phyloP scores from a whole-genome alignment of 2,329 filamentous ascomycete species.

The Cercospora zeae-maydis region DNA sequence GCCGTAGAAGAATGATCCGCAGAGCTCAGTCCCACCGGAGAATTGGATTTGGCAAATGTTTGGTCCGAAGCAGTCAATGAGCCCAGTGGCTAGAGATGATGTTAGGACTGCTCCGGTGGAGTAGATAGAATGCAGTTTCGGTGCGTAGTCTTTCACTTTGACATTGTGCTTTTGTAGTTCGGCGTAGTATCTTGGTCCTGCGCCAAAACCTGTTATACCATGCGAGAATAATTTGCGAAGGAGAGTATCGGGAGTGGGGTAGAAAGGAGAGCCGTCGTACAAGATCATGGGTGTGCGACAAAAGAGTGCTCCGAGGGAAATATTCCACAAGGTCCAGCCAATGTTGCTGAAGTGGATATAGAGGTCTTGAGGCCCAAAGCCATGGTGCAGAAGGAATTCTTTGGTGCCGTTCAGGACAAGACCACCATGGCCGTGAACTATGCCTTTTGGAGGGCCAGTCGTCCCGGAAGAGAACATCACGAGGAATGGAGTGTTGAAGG shows the following conservation, averaged over 20 bases:
- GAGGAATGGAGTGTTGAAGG: neutral
- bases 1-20: neutral
- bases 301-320: slow-evolving; percentile 53
- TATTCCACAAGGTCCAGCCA: slow-evolving; percentile 82
- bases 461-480: neutral
- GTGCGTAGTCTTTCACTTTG: slow-evolving; percentile 2
- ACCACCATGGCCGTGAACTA: neutral
- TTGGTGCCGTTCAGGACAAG: neutral
- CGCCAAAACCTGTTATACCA: slow-evolving; percentile 66
- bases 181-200: slow-evolving; percentile 69
- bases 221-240: slow-evolving; percentile 59
- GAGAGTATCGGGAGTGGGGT: neutral
- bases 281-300: neutral
- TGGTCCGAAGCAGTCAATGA: neutral
- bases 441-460: neutral
- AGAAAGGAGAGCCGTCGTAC: neutral
- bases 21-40: neutral
- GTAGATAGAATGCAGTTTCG: slow-evolving; percentile 15
- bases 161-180: slow-evolving; percentile 58
- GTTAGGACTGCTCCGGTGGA: slow-evolving; percentile 18
- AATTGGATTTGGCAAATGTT: neutral
- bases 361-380: slow-evolving; percentile 40
- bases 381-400: slow-evolving; percentile 52
- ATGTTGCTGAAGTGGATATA: slow-evolving; percentile 60
- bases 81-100: slow-evolving; percentile 32